A percentile compares a stretch with the other conserved stretches of the same genome.
These are phyloP conservation scores for Barbatosphaeria neglecta DNA, from an alignment of 495 filamentous ascomycete genomes.

Conservation along the genomic window DNA sequence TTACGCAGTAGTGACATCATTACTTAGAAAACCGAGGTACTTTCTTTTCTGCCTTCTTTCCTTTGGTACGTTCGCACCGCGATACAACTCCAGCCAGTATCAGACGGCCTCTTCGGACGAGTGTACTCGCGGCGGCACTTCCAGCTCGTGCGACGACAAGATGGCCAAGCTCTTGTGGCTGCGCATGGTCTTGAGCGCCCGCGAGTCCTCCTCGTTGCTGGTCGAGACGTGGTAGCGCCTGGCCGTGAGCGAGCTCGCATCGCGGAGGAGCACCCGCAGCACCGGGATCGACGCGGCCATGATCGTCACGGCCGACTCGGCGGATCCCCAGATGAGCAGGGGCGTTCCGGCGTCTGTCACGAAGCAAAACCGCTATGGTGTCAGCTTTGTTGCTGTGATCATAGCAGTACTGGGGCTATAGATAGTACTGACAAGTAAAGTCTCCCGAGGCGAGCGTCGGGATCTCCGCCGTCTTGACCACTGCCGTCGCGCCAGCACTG, in stretches of 20 bases:
- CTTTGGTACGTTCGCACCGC: too few species aligned
- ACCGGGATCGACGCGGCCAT: constrained; percentile 19
- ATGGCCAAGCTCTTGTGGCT: neutral
- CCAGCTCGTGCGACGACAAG: neutral
- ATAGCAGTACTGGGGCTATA: neutral
- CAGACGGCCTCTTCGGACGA: neutral
- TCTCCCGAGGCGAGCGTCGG: constrained; percentile 6
- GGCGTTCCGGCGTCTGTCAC: constrained; percentile 7
- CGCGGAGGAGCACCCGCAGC: constrained; percentile 8
- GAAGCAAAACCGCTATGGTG: neutral
- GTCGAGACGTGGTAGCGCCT: neutral
- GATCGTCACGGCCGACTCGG: constrained; percentile 13
- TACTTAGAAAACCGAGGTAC: too few species aligned
- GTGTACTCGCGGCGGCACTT: neutral
- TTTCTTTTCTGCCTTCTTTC: too few species aligned
- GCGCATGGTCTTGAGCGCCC: neutral
- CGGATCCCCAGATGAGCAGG: constrained; percentile 14
- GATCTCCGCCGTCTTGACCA: constrained; percentile 10
- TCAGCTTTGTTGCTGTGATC: neutral
- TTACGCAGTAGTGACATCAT: too few species aligned
- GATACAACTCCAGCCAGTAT: too few species aligned
- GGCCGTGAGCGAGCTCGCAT: neutral
- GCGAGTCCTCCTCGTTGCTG: neutral
- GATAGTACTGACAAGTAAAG: constrained; percentile 9
- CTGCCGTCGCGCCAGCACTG: constrained; percentile 12